These are phyloP conservation scores for Mycena pura DNA, from an alignment of 768 basidiomycete species.

Conservation along the genomic window DNA sequence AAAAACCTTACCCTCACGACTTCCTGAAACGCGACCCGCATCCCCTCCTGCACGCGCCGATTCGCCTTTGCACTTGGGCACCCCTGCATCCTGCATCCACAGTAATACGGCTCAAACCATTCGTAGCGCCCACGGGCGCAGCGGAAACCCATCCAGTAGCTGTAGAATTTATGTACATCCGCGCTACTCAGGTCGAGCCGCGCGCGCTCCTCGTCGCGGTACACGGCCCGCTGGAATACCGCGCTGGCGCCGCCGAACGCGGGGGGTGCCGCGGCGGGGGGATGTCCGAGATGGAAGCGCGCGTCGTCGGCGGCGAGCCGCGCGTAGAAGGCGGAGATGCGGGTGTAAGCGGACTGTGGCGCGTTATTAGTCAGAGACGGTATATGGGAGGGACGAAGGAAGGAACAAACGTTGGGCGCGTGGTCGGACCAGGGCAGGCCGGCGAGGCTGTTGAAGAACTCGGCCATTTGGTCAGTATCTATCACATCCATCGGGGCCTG, in stretches of 20 bases:
- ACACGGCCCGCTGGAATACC: background rate
- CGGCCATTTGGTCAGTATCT: slow-evolving; percentile 1
- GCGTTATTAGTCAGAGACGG: background rate
- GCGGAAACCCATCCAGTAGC: background rate
- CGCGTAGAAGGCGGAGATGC: slow-evolving; percentile 3
- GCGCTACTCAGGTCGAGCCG: background rate
- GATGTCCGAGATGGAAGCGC: background rate
- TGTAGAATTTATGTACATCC: background rate
- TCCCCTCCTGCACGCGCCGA: background rate
- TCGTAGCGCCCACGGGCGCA: background rate
- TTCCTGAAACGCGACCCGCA: background rate
- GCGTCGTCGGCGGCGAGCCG: slow-evolving; percentile 1
- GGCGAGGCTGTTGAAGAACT: background rate
- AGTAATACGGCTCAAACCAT: slow-evolving; percentile 1
- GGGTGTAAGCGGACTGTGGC: background rate
- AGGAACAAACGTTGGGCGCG: slow-evolving; percentile 2
- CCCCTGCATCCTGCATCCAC: background rate
- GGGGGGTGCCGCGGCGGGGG: slow-evolving; percentile 22
- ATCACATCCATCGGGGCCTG: background rate
- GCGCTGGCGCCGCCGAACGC: slow-evolving; percentile 23
- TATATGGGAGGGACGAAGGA: background rate
- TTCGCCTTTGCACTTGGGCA: background rate
- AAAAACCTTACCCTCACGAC: background rate
- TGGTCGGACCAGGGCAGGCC: slow-evolving; percentile 6
- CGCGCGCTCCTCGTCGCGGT: background rate